Conservation (phyloP, 495 filamentous ascomycete genomes). For the Bathelium albidoporum region DNA sequence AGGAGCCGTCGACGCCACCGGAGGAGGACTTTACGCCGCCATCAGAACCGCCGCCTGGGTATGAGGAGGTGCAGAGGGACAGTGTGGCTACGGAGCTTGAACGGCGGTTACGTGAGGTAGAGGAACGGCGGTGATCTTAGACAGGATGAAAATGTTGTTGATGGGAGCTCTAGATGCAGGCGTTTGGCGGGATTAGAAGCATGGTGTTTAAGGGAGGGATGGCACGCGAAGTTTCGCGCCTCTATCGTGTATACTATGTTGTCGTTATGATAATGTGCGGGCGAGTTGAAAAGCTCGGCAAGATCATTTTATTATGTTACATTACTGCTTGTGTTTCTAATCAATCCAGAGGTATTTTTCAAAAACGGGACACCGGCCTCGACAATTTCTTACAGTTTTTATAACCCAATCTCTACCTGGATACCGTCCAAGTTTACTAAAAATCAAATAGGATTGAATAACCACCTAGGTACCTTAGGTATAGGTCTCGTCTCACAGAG, state of each 20-base stretch:
- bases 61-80: conserved; percentile 79
- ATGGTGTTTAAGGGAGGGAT: background rate
- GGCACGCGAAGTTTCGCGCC: background rate
- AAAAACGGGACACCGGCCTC: too few relatives aligned
- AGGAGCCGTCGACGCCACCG: conserved; percentile 12
- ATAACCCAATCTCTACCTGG: too few relatives aligned
- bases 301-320: too few relatives aligned
- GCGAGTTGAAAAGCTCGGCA: too few relatives aligned
- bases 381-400: too few relatives aligned
- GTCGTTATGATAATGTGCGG: too few relatives aligned
- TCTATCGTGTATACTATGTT: background rate
- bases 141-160: background rate
- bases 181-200: background rate
- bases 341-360: too few relatives aligned
- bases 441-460: too few relatives aligned
- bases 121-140: background rate
- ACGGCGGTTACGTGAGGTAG: conserved; percentile 20
- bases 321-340: too few relatives aligned
- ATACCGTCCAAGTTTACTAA: too few relatives aligned
- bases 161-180: background rate
- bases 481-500: too few relatives aligned
- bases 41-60: conserved; percentile 79
- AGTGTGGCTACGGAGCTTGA: conserved; percentile 58
- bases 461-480: too few relatives aligned
- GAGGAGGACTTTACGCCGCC: conserved; percentile 39